Evolutionary conservation across 1,284 basidiomycete genomes (phyloP).

Genomic region (Leccinum fuscescens): DNA sequence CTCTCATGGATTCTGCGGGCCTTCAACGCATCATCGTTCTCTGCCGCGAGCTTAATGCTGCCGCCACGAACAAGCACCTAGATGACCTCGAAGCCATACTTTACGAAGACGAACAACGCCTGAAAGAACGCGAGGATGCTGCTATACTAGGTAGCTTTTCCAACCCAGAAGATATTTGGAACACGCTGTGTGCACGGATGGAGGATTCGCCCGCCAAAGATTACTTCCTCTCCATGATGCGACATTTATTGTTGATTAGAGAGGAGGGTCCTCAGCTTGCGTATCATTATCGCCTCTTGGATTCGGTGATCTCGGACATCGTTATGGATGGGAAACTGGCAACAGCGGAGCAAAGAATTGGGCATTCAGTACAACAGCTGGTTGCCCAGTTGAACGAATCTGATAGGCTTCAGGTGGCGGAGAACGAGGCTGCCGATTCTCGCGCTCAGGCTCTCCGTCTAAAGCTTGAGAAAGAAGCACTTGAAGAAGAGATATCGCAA

Average conservation of each 20-base stretch:
- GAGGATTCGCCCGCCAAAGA: constrained; percentile 78
- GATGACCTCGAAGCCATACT: constrained; percentile 64
- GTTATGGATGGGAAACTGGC: constrained; percentile 90
- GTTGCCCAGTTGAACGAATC: constrained; percentile 91
- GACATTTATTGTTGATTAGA: constrained; percentile 88
- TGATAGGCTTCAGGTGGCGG: constrained; percentile 78
- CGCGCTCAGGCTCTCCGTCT: constrained; percentile 63
- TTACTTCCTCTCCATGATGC: constrained; percentile 90
- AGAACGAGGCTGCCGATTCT: constrained; percentile 74
- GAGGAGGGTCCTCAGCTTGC: constrained; percentile 82
- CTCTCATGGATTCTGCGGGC: constrained; percentile 88
- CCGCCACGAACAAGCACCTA: constrained; percentile 69
- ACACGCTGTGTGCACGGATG: constrained; percentile 73
- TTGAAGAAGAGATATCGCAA: constrained; percentile 80
- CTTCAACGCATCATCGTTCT: constrained; percentile 74
- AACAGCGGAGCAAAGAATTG: constrained; percentile 83
- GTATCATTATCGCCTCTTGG: constrained; percentile 92
- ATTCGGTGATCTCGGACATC: constrained; percentile 89
- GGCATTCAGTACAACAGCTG: constrained; percentile 86
- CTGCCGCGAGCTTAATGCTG: constrained; percentile 67
- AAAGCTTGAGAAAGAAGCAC: constrained; percentile 68
- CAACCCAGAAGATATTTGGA: constrained; percentile 86
- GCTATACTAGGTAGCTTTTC: constrained; percentile 76
- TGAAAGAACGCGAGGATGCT: constrained; percentile 78
- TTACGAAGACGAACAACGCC: constrained; percentile 76